Evolutionary conservation across 2,329 filamentous ascomycete species (phyloP).

Genomic region (Aspergillus quadrilineatus): DNA sequence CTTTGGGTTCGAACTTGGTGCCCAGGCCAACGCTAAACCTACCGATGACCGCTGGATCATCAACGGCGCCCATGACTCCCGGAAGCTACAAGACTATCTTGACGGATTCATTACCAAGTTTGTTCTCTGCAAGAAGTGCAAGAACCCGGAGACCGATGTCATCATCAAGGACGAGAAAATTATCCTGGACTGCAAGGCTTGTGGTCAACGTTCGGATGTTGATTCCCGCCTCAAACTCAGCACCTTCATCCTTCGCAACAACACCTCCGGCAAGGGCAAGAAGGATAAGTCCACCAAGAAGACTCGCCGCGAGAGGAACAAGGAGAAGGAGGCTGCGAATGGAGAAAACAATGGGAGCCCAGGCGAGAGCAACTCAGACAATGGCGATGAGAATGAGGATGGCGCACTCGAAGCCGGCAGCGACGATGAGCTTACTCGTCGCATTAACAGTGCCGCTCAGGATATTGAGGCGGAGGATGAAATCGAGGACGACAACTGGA

Average conservation of each 20-base stretch:
- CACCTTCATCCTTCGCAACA: conserved; percentile 95
- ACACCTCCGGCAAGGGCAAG: conserved; percentile 82
- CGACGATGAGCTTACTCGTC: conserved; percentile 87
- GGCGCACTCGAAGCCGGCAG: conserved; percentile 70
- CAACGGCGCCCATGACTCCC: conserved; percentile 93
- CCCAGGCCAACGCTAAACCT: conserved; percentile 97
- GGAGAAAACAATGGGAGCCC: conserved; percentile 58
- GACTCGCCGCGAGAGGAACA: conserved; percentile 73
- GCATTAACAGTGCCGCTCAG: conserved; percentile 65
- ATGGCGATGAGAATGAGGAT: conserved; percentile 65
- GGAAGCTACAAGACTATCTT: conserved; percentile 95
- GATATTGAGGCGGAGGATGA: conserved; percentile 70
- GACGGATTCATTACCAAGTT: conserved; percentile 99
- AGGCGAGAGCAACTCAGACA: conserved; percentile 64
- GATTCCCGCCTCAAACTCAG: conserved; percentile 93
- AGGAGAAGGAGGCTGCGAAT: conserved; percentile 63
- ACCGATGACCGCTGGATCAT: conserved; percentile 99
- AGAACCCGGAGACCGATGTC: conserved; percentile 97
- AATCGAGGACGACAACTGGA: conserved; percentile 87
- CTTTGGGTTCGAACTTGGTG: conserved; percentile 97
- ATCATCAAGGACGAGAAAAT: conserved; percentile 92
- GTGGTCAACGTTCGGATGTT: conserved; percentile 87
- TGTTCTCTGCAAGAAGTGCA: conserved; percentile 99
- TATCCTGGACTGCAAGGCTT: conserved; percentile 96
- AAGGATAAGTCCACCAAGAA: conserved; percentile 97